Evolutionary conservation across 2,329 filamentous ascomycete species (phyloP).

Genomic region (Penicillium rolfsii): DNA sequence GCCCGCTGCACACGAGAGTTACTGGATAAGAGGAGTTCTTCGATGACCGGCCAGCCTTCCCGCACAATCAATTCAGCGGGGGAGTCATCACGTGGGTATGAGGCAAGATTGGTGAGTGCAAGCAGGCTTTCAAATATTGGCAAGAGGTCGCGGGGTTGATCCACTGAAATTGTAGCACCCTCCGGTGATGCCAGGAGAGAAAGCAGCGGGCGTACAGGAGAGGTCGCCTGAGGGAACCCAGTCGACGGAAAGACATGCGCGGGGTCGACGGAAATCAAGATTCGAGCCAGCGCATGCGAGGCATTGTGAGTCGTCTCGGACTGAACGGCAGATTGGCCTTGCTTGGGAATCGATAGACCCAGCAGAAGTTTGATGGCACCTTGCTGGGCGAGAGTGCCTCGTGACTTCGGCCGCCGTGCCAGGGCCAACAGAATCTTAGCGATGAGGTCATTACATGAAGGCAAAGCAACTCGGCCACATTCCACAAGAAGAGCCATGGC

Average conservation of each 20-base stretch:
- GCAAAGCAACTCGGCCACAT: constrained; percentile 70
- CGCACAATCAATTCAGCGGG: constrained; percentile 73
- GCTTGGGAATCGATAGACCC: constrained; percentile 59
- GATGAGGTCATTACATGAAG: constrained; percentile 70
- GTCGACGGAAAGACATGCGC: constrained; percentile 79
- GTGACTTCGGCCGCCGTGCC: constrained; percentile 71
- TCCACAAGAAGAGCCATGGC: constrained; percentile 76
- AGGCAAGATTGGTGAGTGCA: constrained; percentile 91
- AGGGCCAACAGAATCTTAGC: constrained; percentile 78
- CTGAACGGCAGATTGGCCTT: constrained; percentile 43
- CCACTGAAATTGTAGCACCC: constrained; percentile 53
- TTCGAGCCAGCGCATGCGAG: constrained; percentile 79
- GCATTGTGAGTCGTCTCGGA: constrained; percentile 58
- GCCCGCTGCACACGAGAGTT: constrained; percentile 80
- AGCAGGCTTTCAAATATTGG: constrained; percentile 89
- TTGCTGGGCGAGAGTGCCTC: constrained; percentile 85
- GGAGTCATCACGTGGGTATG: constrained; percentile 49
- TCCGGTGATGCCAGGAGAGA: constrained; percentile 72
- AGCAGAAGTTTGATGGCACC: constrained; percentile 88
- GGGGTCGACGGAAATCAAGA: constrained; percentile 85
- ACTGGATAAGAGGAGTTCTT: constrained; percentile 78
- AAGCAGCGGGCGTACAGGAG: constrained; percentile 80
- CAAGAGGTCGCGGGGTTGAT: constrained; percentile 72
- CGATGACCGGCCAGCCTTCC: constrained; percentile 72
- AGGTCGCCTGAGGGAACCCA: constrained; percentile 70